phyloP scores from a whole-genome alignment of 306 rosid genomes.

The Notholithocarpus densiflorus region DNA sequence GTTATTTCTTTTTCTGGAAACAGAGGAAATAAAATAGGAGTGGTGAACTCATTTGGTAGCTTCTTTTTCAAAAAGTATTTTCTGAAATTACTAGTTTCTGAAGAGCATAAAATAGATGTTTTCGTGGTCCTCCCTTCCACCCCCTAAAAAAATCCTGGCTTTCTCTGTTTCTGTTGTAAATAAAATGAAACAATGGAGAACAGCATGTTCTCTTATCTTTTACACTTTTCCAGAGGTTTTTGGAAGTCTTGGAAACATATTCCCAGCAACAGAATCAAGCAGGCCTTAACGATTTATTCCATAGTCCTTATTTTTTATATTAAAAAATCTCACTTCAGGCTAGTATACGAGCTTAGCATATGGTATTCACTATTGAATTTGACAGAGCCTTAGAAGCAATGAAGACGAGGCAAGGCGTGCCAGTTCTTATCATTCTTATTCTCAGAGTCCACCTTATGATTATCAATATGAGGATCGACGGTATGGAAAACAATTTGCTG shows the following conservation, averaged over 20 bases:
- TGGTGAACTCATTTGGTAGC: neutral
- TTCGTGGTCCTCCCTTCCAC: neutral
- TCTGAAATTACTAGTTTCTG: neutral
- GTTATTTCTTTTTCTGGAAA: neutral
- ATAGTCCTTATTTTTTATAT: constrained; percentile 9
- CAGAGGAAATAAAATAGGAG: neutral
- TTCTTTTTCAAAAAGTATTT: neutral
- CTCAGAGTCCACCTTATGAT: constrained; percentile 99
- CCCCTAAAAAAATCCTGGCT: too few species aligned
- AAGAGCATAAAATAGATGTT: neutral
- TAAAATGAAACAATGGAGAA: neutral
- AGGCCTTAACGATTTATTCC: neutral
- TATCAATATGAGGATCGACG: constrained; percentile 88
- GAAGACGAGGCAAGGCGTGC: constrained; percentile 82
- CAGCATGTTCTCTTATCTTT: neutral
- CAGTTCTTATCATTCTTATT: constrained; percentile 95
- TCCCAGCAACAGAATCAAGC: neutral
- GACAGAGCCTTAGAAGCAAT: constrained; percentile 53
- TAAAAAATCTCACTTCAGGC: constrained; percentile 7
- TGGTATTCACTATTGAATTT: constrained; percentile 20
- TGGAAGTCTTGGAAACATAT: neutral
- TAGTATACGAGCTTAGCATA: constrained; percentile 16
- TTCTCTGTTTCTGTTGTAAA: neutral
- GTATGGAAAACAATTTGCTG: constrained; percentile 75
- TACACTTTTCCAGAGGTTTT: neutral